phyloP scores from a whole-genome alignment of 2,329 filamentous ascomycete species.

The Pyrenophora seminiperda region DNA sequence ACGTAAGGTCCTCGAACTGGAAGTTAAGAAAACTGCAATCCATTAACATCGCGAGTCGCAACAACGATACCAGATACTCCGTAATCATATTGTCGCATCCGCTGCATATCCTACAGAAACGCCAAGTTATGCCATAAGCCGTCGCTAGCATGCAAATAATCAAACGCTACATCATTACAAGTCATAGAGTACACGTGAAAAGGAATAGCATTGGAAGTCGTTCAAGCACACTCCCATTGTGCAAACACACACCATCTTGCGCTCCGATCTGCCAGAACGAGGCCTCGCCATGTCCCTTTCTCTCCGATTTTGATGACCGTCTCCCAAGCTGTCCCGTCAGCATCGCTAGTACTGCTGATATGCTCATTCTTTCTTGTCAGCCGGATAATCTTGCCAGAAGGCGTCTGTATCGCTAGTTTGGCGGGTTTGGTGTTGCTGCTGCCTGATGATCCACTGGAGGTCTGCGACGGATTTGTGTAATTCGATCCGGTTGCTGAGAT shows the following conservation, averaged over 20 bases:
- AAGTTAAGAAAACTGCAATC: too few relatives aligned
- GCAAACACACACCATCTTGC: constrained; percentile 92
- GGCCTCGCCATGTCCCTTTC: constrained; percentile 76
- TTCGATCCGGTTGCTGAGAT: constrained; percentile 59
- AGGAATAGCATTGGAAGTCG: not conserved
- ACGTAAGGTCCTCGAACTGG: not conserved
- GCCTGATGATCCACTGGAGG: constrained; percentile 60
- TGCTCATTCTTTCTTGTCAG: constrained; percentile 80
- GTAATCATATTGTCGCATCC: constrained; percentile 5
- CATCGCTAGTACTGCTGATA: constrained; percentile 60
- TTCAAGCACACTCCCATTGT: constrained; percentile 66
- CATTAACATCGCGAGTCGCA: too few relatives aligned
- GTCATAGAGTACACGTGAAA: constrained; percentile 10
- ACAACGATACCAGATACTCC: constrained; percentile 2
- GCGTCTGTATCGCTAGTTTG: constrained; percentile 92
- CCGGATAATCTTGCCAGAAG: constrained; percentile 90
- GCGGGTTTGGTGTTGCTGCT: constrained; percentile 76
- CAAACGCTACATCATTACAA: constrained; percentile 29
- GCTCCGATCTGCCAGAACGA: constrained; percentile 82
- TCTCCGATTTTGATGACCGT: constrained; percentile 91
- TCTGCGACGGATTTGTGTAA: constrained; percentile 62
- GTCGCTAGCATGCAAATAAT: constrained; percentile 10
- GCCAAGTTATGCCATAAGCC: constrained; percentile 13
- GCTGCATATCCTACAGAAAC: constrained; percentile 21
- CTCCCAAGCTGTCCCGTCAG: constrained; percentile 80